phyloP scores from a whole-genome alignment of 2,329 filamentous ascomycete species.

The Nigrograna mackinnonii region DNA sequence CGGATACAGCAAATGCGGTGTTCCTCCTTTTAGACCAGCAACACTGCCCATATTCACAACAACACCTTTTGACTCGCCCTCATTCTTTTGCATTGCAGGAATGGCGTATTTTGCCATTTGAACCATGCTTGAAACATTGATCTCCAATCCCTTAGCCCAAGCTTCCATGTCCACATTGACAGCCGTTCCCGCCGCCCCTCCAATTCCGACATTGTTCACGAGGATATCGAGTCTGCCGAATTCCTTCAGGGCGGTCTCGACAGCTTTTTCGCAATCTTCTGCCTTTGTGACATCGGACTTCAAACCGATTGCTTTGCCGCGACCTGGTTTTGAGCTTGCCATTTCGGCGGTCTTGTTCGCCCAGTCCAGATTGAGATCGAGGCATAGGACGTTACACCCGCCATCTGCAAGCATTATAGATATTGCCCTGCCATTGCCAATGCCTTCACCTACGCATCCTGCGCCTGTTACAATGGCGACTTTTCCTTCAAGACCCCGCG shows the following conservation, averaged over 20 bases:
- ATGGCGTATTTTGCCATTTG: constrained; percentile 65
- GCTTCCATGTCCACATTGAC: constrained; percentile 62
- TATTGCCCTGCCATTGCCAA: constrained; percentile 63
- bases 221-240: constrained; percentile 66
- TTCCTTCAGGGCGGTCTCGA: constrained; percentile 45
- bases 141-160: constrained; percentile 61
- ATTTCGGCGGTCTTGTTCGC: constrained; percentile 60
- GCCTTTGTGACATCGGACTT: constrained; percentile 60
- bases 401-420: constrained; percentile 64
- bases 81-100: constrained; percentile 62
- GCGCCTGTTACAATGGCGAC: constrained; percentile 64
- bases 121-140: constrained; percentile 70
- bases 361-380: constrained; percentile 55
- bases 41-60: constrained; percentile 68
- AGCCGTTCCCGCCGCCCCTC: constrained; percentile 62
- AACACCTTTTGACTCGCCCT: constrained; percentile 47
- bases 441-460: constrained; percentile 58
- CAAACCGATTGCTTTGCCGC: constrained; percentile 46
- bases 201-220: constrained; percentile 67
- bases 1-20: constrained; percentile 58
- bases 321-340: constrained; percentile 44
- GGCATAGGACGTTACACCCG: constrained; percentile 61
- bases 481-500: constrained; percentile 45
- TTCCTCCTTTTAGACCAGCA: constrained; percentile 59
- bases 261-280: constrained; percentile 52